These are phyloP conservation scores for Ceratobasidium sp. DNA, from an alignment of 1,284 basidiomycete species.

Conservation along the genomic window DNA sequence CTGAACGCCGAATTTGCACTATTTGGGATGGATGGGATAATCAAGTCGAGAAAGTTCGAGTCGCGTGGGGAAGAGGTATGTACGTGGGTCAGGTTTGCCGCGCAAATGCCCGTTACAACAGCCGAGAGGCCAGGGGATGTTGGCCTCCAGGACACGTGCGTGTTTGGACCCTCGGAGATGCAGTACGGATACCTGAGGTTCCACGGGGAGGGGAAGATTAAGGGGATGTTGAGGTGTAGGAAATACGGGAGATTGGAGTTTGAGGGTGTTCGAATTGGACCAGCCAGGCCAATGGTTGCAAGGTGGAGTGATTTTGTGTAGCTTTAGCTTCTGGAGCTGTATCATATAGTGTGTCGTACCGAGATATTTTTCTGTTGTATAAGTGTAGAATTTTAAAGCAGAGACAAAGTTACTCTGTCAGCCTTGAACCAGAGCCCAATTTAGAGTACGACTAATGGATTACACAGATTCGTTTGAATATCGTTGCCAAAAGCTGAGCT, in stretches of 20 bases:
- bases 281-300: neutral
- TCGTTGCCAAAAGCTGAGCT: too few species aligned
- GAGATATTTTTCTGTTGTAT: neutral
- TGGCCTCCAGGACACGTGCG: neutral
- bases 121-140: conserved; percentile 2
- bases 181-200: conserved; percentile 36
- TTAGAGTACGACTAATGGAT: too few species aligned
- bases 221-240: conserved; percentile 30
- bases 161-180: conserved; percentile 29
- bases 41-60: conserved; percentile 26
- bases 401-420: too few species aligned
- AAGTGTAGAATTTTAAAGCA: neutral
- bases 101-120: conserved; percentile 32
- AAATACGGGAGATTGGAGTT: conserved; percentile 33
- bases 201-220: neutral
- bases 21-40: conserved; percentile 23
- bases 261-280: conserved; percentile 3
- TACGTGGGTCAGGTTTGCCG: conserved; percentile 30
- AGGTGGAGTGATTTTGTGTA: conserved; percentile 14
- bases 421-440: too few species aligned
- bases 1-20: conserved; percentile 23
- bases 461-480: too few species aligned
- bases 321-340: neutral
- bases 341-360: neutral
- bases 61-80: conserved; percentile 1